Evolutionary conservation across 768 basidiomycete genomes (phyloP).

Genomic region (Mycena pura): DNA sequence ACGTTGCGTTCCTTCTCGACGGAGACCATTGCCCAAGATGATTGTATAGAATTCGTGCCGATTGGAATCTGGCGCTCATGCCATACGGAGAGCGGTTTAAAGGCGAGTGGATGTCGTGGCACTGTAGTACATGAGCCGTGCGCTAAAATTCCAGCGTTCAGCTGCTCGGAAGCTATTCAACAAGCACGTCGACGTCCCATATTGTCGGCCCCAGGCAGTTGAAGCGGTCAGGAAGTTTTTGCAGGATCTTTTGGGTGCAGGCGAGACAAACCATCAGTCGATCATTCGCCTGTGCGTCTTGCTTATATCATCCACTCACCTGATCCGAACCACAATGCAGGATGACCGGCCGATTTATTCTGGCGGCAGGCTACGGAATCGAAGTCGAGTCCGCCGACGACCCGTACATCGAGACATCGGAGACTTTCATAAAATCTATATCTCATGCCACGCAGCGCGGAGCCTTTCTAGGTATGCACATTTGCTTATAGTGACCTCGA

Average conservation of each 20-base stretch:
- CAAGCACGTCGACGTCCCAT: conserved; percentile 4
- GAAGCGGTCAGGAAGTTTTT: conserved; percentile 1
- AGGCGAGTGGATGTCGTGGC: not conserved
- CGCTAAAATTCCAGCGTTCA: not conserved
- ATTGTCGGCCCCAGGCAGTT: conserved; percentile 1
- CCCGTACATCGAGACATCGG: not conserved
- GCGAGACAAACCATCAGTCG: not conserved
- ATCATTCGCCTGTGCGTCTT: conserved; percentile 3
- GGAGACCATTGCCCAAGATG: too few relatives aligned
- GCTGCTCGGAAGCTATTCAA: not conserved
- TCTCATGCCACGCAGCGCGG: not conserved
- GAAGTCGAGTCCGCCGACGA: conserved; percentile 1
- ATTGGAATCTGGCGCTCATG: conserved; percentile 1
- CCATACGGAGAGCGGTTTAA: not conserved
- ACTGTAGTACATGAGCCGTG: not conserved
- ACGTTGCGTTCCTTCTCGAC: not conserved
- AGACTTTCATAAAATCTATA: conserved; percentile 2
- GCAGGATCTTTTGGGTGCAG: not conserved
- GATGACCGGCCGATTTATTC: conserved; percentile 3
- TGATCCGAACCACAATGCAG: not conserved
- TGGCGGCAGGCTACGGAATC: conserved; percentile 9
- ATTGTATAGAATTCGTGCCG: conserved; percentile 1
- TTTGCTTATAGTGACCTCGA: too few relatives aligned
- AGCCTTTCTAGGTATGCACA: too few relatives aligned
- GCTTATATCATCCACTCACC: not conserved